These are phyloP conservation scores for Pichia sp. DNA, from an alignment of 1,139 yeast species.

Conservation along the genomic window DNA sequence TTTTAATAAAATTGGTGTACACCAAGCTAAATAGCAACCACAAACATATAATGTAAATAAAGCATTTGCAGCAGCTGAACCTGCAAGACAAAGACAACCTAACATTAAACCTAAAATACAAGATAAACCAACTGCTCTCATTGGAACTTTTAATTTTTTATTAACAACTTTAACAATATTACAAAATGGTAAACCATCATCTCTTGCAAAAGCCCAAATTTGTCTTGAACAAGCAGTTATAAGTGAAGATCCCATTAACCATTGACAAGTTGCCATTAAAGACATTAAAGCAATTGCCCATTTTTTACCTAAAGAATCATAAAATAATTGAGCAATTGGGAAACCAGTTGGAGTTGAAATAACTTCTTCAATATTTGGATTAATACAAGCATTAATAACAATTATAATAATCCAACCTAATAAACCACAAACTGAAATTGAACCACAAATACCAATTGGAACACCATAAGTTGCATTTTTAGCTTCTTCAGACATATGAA, in stretches of 20 bases:
- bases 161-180: slow-evolving; percentile 47
- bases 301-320: slow-evolving; percentile 57
- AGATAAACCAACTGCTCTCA: slow-evolving; percentile 53
- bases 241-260: slow-evolving; percentile 58
- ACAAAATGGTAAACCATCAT: slow-evolving; percentile 44
- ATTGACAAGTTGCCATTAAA: slow-evolving; percentile 54
- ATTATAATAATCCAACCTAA: slow-evolving; percentile 55
- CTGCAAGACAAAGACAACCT: slow-evolving; percentile 54
- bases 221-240: slow-evolving; percentile 47
- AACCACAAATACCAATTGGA: slow-evolving; percentile 55
- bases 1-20: slow-evolving; percentile 48
- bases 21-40: slow-evolving; percentile 59
- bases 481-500: slow-evolving; percentile 71
- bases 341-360: slow-evolving; percentile 42
- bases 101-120: slow-evolving; percentile 42
- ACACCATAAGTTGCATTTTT: slow-evolving; percentile 59
- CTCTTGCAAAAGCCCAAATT: slow-evolving; percentile 49
- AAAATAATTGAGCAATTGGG: slow-evolving; percentile 60
- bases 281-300: slow-evolving; percentile 68
- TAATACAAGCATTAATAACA: slow-evolving; percentile 50
- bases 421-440: slow-evolving; percentile 53
- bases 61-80: slow-evolving; percentile 55
- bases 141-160: slow-evolving; percentile 47
- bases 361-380: slow-evolving; percentile 42
- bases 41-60: slow-evolving; percentile 53